A percentile compares a stretch with the other conserved stretches of the same genome.
Conservation (phyloP, 306 rosid genomes). For the Castanopsis chinensis region DNA sequence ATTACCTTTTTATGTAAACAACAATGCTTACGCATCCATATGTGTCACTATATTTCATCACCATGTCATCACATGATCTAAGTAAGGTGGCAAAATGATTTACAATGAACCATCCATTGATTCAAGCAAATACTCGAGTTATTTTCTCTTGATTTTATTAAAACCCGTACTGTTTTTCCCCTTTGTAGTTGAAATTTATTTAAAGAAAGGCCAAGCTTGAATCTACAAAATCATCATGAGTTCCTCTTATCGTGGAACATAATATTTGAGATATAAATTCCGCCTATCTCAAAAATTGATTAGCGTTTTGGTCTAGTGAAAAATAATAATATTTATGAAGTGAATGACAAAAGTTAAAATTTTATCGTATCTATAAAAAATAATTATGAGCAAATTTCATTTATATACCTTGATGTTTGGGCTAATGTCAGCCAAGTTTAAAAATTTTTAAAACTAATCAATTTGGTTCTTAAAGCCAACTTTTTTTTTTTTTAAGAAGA, state of each 20-base stretch:
- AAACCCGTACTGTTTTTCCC: background rate
- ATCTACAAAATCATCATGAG: background rate
- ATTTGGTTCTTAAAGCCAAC: too few species aligned
- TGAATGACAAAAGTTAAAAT: too few species aligned
- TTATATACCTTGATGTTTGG: too few species aligned
- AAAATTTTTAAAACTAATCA: too few species aligned
- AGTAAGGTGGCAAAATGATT: background rate
- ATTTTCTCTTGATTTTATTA: background rate
- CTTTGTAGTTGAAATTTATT: background rate
- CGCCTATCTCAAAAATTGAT: too few species aligned
- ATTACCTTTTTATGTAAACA: too few species aligned
- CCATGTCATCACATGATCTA: background rate
- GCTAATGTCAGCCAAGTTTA: too few species aligned
- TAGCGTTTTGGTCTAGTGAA: rapidly evolving
- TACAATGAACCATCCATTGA: background rate
- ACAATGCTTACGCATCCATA: background rate
- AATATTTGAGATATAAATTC: too few species aligned
- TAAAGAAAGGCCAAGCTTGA: background rate
- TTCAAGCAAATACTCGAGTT: background rate
- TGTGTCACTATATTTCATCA: background rate
- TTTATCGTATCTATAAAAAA: too few species aligned
- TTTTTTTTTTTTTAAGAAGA: too few species aligned
- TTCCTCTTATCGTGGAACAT: background rate
- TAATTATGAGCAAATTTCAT: too few species aligned
- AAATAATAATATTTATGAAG: too few species aligned